phyloP scores from a whole-genome alignment of 2,329 filamentous ascomycete genomes.

The Apiospora sp. region DNA sequence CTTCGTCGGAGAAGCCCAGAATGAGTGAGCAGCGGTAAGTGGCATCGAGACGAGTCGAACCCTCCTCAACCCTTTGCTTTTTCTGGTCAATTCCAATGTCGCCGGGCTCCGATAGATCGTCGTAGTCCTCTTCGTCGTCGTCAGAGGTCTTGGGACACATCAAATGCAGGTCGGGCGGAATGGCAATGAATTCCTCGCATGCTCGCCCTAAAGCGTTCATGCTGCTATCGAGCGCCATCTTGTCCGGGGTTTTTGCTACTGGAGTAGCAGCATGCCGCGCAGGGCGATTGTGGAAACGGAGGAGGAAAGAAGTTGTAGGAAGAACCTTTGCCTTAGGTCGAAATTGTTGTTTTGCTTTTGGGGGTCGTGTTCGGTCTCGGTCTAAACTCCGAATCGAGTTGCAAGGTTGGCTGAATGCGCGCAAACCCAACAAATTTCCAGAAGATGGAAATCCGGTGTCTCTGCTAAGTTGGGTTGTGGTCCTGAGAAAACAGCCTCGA shows the following conservation, averaged over 20 bases:
- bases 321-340: background rate
- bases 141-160: conserved; percentile 72
- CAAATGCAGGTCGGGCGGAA: conserved; percentile 65
- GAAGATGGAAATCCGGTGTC: background rate
- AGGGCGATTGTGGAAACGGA: background rate
- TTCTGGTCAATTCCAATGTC: conserved; percentile 60
- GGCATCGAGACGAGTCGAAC: conserved; percentile 63
- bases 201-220: conserved; percentile 11
- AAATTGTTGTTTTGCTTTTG: background rate
- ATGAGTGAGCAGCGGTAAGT: conserved; percentile 75
- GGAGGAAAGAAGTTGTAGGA: background rate
- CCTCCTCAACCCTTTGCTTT: conserved; percentile 60
- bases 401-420: background rate
- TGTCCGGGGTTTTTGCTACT: background rate
- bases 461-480: background rate
- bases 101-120: conserved; percentile 57
- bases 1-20: conserved; percentile 70
- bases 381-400: background rate
- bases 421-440: background rate
- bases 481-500: background rate
- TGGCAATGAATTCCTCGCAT: conserved; percentile 32
- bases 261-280: conserved; percentile 2
- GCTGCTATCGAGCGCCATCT: conserved; percentile 19
- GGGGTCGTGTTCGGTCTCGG: background rate
- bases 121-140: conserved; percentile 71